A percentile compares a stretch with the other conserved stretches of the same genome.
phyloP scores from a whole-genome alignment of 2,329 filamentous ascomycete genomes.

The Teratosphaeriaceae sp. region DNA sequence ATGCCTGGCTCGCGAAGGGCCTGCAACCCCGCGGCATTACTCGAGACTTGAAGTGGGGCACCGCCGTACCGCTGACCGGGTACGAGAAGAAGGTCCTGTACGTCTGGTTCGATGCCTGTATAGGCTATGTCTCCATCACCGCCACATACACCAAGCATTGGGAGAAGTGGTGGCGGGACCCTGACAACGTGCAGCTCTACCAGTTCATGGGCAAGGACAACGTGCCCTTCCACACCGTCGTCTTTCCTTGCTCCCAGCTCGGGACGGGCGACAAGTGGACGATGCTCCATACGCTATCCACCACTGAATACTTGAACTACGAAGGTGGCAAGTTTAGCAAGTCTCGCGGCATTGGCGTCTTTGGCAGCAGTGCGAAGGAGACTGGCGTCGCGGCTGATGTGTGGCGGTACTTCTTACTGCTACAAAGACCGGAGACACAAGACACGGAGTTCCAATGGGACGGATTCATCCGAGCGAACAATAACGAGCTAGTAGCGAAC shows the following conservation, averaged over 20 bases:
- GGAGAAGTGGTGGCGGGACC: constrained; percentile 93
- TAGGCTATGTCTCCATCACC: constrained; percentile 93
- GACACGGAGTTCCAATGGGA: constrained; percentile 90
- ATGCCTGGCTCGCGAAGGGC: constrained; percentile 76
- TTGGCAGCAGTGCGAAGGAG: constrained; percentile 81
- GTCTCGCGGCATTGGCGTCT: constrained; percentile 81
- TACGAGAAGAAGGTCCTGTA: constrained; percentile 80
- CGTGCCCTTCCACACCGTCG: constrained; percentile 80
- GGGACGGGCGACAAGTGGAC: constrained; percentile 85
- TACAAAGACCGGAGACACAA: constrained; percentile 74
- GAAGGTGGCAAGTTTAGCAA: constrained; percentile 91
- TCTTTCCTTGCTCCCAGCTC: constrained; percentile 82
- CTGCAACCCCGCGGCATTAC: constrained; percentile 84
- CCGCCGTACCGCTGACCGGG: constrained; percentile 51
- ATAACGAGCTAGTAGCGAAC: constrained; percentile 77
- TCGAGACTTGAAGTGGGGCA: constrained; percentile 86
- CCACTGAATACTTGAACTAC: constrained; percentile 85
- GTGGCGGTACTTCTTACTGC: constrained; percentile 89
- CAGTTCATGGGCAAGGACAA: constrained; percentile 97
- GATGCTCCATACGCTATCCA: constrained; percentile 78
- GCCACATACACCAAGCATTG: constrained; percentile 82
- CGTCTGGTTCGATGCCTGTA: constrained; percentile 88
- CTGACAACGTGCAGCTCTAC: constrained; percentile 79
- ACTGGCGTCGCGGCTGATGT: constrained; percentile 79
- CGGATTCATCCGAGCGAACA: constrained; percentile 76